Evolutionary conservation across 192 early-diverging fungal genomes (phyloP).

Genomic region (Ramicandelaber brevisporus): DNA sequence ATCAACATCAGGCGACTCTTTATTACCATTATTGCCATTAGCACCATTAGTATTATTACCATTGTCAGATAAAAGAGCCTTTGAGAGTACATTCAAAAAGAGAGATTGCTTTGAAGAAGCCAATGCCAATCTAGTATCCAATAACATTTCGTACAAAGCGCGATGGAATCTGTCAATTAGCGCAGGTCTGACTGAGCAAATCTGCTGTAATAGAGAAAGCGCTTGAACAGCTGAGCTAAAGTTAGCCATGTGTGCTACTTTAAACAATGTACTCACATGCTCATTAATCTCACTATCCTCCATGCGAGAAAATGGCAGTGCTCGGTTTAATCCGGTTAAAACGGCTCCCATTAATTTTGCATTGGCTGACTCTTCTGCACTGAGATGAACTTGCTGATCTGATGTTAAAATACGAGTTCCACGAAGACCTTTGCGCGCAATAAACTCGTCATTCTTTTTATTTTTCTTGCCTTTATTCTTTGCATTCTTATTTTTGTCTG

Average conservation of each 20-base stretch:
- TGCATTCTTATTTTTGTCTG: no score
- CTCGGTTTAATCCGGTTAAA: constrained; percentile 85
- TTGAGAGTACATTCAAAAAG: constrained; percentile 79
- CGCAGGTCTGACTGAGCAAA: constrained; percentile 17
- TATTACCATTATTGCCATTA: no score
- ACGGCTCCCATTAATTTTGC: constrained; percentile 75
- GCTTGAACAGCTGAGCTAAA: constrained; percentile 91
- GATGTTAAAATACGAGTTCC: no score
- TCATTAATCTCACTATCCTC: constrained; percentile 50
- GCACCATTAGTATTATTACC: no score
- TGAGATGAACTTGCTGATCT: no score
- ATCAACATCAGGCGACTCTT: no score
- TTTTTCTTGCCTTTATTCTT: constrained; percentile 8
- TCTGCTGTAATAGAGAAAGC: constrained; percentile 64
- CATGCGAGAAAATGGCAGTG: constrained; percentile 70
- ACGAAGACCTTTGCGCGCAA: no score
- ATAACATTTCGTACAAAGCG: constrained; percentile 63
- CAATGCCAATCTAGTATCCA: constrained; percentile 48
- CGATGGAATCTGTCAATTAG: constrained; percentile 76
- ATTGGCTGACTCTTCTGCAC: constrained; percentile 36
- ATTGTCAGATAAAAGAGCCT: constrained; percentile 52
- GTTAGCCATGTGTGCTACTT: constrained; percentile 59
- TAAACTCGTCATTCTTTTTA: no score
- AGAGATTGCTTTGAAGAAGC: constrained; percentile 68
- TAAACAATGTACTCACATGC: constrained; percentile 77